Evolutionary conservation across 768 basidiomycete species (phyloP).

Genomic region (Melanogaster broomeanus): DNA sequence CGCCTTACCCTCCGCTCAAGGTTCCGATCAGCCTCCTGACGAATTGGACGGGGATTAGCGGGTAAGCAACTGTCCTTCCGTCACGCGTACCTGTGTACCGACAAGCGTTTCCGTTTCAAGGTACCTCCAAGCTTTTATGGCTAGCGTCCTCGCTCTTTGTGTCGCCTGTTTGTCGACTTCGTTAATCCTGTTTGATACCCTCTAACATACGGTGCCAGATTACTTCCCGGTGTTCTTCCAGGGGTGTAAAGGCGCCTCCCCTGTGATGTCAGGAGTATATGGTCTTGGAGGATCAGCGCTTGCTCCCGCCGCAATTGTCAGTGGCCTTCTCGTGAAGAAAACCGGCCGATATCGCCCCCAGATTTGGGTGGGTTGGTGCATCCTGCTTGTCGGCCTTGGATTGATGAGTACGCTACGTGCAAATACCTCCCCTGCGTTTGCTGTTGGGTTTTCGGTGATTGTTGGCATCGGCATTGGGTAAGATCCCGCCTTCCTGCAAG

Average conservation of each 20-base stretch:
- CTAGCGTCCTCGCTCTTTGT: constrained; percentile 18
- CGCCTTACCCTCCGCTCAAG: neutral
- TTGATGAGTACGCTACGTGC: constrained; percentile 33
- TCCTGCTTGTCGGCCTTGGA: constrained; percentile 36
- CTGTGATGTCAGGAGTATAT: constrained; percentile 37
- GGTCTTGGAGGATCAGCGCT: constrained; percentile 38
- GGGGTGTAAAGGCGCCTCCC: constrained; percentile 38
- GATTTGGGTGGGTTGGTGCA: constrained; percentile 38
- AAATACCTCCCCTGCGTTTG: constrained; percentile 10
- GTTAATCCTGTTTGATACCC: neutral
- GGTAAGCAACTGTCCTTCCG: constrained; percentile 7
- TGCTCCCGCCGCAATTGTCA: constrained; percentile 40
- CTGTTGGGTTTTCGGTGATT: constrained; percentile 6
- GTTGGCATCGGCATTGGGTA: constrained; percentile 20
- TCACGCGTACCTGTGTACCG: neutral
- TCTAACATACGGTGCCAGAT: constrained; percentile 26
- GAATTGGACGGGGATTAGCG: constrained; percentile 33
- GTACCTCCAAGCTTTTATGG: constrained; percentile 34
- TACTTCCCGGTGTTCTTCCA: constrained; percentile 42
- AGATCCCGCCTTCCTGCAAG: neutral
- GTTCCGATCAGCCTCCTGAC: constrained; percentile 25
- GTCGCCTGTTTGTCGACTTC: constrained; percentile 19
- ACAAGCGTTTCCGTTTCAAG: constrained; percentile 1
- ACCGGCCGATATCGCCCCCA: constrained; percentile 39
- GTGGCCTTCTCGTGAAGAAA: constrained; percentile 36